phyloP scores from a whole-genome alignment of 208 protist species.

The Acanthamoeba lenticulata region DNA sequence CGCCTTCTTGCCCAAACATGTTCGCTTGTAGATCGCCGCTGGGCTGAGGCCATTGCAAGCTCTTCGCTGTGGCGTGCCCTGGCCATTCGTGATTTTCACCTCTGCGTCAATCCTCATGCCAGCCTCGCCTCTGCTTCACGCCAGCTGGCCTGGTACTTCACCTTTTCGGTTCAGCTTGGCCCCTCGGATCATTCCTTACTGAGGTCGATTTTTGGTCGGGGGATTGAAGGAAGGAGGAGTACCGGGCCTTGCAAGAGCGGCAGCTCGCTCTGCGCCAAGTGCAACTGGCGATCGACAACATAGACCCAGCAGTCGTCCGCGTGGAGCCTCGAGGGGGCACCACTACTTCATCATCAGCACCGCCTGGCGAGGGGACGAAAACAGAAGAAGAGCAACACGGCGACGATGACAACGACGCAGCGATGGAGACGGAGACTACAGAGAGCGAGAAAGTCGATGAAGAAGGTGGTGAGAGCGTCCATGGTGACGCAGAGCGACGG shows the following conservation, averaged over 20 bases:
- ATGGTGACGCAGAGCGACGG: no score
- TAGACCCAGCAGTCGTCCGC: not conserved
- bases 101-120: not conserved
- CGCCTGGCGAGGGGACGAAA: not conserved
- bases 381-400: not conserved
- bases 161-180: not conserved
- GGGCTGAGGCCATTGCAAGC: not conserved
- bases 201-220: not conserved
- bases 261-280: not conserved
- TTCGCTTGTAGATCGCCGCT: not conserved
- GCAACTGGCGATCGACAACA: not conserved
- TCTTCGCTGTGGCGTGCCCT: not conserved
- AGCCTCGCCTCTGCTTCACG: not conserved
- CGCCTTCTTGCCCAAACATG: not conserved
- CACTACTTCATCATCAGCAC: no score
- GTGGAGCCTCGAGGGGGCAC: not conserved
- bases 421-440: not conserved
- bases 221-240: not conserved
- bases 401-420: not conserved
- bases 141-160: not conserved
- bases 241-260: not conserved
- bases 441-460: not conserved
- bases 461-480: not conserved
- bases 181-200: not conserved
- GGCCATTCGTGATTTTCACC: not conserved